Base-by-base conservation (phyloP, 495 filamentous ascomycete species). In the Amorphotheca resinae region DNA sequence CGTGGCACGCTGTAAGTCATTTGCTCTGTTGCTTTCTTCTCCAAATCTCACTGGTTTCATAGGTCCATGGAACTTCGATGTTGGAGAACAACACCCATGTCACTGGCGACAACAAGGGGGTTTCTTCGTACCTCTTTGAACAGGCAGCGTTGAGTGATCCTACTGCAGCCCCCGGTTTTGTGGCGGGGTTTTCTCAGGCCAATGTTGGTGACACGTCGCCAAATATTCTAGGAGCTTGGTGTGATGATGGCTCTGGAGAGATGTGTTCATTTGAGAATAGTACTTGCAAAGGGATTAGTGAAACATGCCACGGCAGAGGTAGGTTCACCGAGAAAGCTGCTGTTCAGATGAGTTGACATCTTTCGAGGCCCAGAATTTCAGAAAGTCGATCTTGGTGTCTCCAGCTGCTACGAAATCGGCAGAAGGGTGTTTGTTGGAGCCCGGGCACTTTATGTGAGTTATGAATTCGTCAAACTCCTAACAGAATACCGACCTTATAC, bases 51-150 rank as follows among this genome's bases (percentile, higher is more conserved):
- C 25, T 46, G 16, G 39, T 17, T 25, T 32, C 18, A 1, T 6
- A 3, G 45, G 49, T 52, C 16, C 53, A 98, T 57, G 87, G 87
- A 25, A 98, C 91, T 0, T 89, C 84, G 9, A 73, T 95, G 65
- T 80, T 85, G 16, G 81, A 81, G 41, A 95, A 98, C 59, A 95
- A 94, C 60, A 95, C 87, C 1, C 72, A 95, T 18, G 78, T 93
- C 21, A 77, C 82, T n/a, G 91, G 84, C 12, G 91, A 98, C 59
- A 98, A 98, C 67, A 98, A 98, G 63, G 89, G 89, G 3, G 79
- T 94, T 2, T 84, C 87, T 9, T 83, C 86, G 2, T 76, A 80
- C 50, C 68, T 89, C 17, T 81, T 95, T 44, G 91, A 98, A 59
- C 67, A 84, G 51, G 78, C 74, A 23, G 73, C 84, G 36, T 55